phyloP scores from a whole-genome alignment of 1,284 basidiomycete genomes.

The Heterobasidion parviporum region DNA sequence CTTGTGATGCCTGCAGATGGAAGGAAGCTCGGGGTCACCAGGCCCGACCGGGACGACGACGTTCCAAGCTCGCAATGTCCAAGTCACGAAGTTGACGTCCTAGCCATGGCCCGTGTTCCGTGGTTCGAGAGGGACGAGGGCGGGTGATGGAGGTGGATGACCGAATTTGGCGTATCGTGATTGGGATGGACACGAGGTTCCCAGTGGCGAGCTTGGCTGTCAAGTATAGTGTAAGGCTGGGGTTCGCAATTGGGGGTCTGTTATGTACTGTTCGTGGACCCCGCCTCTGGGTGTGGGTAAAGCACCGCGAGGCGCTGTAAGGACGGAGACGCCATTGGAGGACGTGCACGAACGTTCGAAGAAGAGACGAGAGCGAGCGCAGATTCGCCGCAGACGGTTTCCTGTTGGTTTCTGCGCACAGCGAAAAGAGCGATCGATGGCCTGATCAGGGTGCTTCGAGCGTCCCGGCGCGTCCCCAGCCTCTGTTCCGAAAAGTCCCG shows the following conservation, averaged over 20 bases:
- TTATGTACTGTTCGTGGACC: too few species aligned
- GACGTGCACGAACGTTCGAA: background rate
- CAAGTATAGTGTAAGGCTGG: too few species aligned
- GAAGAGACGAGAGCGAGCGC: background rate
- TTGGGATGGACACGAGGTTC: too few species aligned
- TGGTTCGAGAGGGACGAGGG: background rate
- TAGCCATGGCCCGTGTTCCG: background rate
- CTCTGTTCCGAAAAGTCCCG: background rate
- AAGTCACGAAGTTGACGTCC: conserved; percentile 16
- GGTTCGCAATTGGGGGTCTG: too few species aligned
- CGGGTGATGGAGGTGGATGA: background rate
- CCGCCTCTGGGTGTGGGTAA: too few species aligned
- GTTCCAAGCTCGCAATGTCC: conserved; percentile 28
- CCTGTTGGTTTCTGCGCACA: background rate
- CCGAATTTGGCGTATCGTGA: background rate
- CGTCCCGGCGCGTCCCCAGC: too few species aligned
- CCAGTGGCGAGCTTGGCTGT: too few species aligned
- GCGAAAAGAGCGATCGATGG: background rate
- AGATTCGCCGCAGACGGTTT: background rate
- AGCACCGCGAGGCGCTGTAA: too few species aligned
- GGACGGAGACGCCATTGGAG: background rate
- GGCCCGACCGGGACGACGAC: conserved; percentile 29
- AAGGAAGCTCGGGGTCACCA: conserved; percentile 34
- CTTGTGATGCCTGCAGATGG: conserved; percentile 25
- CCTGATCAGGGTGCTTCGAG: background rate